Conservation (phyloP, 192 early-diverging fungal genomes). For the Entophlyctis luteolus region DNA sequence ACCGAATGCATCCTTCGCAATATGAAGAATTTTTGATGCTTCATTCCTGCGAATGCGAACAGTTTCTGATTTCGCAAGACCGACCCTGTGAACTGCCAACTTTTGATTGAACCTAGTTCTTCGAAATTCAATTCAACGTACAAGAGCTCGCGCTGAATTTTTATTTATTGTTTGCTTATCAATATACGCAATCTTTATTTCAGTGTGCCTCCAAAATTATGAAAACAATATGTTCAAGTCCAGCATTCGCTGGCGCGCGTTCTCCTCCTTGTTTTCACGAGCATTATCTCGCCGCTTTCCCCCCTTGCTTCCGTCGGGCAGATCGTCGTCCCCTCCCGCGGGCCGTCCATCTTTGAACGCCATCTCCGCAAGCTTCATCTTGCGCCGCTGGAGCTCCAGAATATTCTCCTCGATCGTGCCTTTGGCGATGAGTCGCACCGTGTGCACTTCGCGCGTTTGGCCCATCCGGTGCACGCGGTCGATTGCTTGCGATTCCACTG, state of each 20-base stretch:
- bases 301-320: constrained; percentile 10
- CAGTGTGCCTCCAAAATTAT: neutral
- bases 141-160: no score
- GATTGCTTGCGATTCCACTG: constrained; percentile 57
- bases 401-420: constrained; percentile 54
- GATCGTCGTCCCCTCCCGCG: constrained; percentile 10
- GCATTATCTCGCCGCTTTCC: constrained; percentile 24
- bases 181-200: neutral
- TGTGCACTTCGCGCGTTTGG: constrained; percentile 46
- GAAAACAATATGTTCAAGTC: constrained; percentile 27
- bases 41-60: no score
- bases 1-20: no score
- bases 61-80: no score
- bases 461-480: constrained; percentile 61
- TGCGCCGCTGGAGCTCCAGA: constrained; percentile 44
- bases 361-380: constrained; percentile 41
- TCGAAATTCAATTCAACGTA: no score
- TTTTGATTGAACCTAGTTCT: no score
- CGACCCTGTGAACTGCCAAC: no score
- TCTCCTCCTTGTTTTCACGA: constrained; percentile 22
- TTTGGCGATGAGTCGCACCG: constrained; percentile 51
- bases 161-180: neutral
- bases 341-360: constrained; percentile 34
- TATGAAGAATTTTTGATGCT: no score
- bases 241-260: constrained; percentile 22